phyloP scores from a whole-genome alignment of 495 filamentous ascomycete species.

The Poronia punctata region DNA sequence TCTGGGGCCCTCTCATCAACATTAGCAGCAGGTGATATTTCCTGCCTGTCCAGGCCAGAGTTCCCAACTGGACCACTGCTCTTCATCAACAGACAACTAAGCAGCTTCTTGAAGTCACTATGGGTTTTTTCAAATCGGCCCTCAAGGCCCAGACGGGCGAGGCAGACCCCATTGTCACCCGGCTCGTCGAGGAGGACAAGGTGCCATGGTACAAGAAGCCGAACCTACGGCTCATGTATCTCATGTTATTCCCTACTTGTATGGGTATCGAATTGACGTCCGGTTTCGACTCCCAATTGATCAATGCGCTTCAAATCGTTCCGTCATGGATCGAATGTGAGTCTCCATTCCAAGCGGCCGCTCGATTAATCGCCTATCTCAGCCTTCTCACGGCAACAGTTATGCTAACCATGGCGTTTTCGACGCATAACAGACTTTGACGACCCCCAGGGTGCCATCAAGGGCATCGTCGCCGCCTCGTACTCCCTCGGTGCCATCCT shows the following conservation, averaged over 20 bases:
- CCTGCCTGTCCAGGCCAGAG: too few relatives aligned
- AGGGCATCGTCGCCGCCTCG: slow-evolving; percentile 39
- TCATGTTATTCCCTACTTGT: slow-evolving; percentile 56
- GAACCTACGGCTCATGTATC: slow-evolving; percentile 55
- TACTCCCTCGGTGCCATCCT: slow-evolving; percentile 52
- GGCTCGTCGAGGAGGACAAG: slow-evolving; percentile 43
- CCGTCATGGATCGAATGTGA: slow-evolving; percentile 49
- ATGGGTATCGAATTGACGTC: slow-evolving; percentile 64
- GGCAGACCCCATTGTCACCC: slow-evolving; percentile 34
- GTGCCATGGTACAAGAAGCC: slow-evolving; percentile 56
- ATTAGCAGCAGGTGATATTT: too few relatives aligned
- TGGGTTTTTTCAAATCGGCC: slow-evolving; percentile 7
- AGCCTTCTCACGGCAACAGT: background rate
- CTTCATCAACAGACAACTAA: background rate
- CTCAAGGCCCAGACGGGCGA: slow-evolving; percentile 17
- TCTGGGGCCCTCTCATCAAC: too few relatives aligned
- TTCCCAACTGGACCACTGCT: background rate
- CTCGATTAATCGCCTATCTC: too few relatives aligned
- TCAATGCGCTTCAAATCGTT: slow-evolving; percentile 57
- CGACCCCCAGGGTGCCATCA: slow-evolving; percentile 32
- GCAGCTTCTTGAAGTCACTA: too few relatives aligned
- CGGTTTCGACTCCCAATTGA: slow-evolving; percentile 58
- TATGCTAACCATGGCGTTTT: background rate
- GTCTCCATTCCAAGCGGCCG: slow-evolving; percentile 14
- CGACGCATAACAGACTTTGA: slow-evolving; percentile 23